phyloP scores from a whole-genome alignment of 495 filamentous ascomycete species.

The Cercophora samala region DNA sequence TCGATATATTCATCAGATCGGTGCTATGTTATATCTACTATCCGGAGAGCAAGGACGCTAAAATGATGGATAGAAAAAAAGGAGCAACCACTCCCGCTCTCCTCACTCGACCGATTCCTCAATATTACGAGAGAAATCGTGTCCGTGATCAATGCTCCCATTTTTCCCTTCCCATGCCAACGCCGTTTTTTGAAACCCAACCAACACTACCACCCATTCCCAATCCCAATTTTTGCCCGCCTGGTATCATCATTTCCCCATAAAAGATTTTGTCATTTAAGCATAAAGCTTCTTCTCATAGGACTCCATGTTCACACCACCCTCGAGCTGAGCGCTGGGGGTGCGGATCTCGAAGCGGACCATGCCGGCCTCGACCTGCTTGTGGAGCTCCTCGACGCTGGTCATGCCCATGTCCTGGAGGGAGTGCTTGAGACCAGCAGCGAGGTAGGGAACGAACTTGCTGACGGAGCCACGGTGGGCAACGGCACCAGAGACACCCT shows the following conservation, averaged over 20 bases:
- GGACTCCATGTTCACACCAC: conserved; percentile 94
- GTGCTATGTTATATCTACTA: neutral
- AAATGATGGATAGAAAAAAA: conserved; percentile 1
- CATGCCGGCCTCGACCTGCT: conserved; percentile 68
- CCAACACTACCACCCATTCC: neutral
- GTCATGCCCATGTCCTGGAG: conserved; percentile 90
- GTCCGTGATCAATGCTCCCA: neutral
- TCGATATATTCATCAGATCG: neutral
- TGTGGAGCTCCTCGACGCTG: conserved; percentile 71
- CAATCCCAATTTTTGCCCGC: conserved; percentile 3
- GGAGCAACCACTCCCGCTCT: neutral
- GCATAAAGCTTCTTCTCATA: conserved; percentile 99
- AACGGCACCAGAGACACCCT: conserved; percentile 80
- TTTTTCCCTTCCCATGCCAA: conserved; percentile 11
- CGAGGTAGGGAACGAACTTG: conserved; percentile 93
- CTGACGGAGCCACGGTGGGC: conserved; percentile 69
- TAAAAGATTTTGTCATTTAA: conserved; percentile 38
- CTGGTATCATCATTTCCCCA: conserved; percentile 13
- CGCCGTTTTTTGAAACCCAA: conserved; percentile 18
- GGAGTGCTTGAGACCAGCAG: conserved; percentile 93
- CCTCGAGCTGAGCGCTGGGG: conserved; percentile 90
- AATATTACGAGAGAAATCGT: conserved; percentile 4
- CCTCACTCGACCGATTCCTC: conserved; percentile 4
- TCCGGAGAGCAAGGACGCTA: neutral
- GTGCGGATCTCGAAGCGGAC: conserved; percentile 93